A percentile compares a stretch with the other conserved stretches of the same genome.
These are phyloP conservation scores for Candida lessepsii DNA, from an alignment of 805 yeast species.

Conservation along the genomic window DNA sequence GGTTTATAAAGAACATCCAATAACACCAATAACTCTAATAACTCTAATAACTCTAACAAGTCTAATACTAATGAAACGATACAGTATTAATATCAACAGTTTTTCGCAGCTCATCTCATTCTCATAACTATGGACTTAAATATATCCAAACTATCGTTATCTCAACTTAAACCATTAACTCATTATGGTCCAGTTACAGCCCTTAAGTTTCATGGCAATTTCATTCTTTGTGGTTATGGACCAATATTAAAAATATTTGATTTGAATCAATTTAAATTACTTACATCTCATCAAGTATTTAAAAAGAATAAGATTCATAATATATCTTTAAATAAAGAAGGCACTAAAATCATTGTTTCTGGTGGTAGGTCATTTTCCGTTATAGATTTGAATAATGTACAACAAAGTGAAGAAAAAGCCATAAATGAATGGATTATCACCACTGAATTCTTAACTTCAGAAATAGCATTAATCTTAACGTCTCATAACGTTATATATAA, in stretches of 20 bases:
- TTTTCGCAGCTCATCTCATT: slow-evolving; percentile 6
- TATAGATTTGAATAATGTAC: slow-evolving; percentile 19
- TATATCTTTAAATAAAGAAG: slow-evolving; percentile 41
- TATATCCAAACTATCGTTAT: slow-evolving; percentile 1
- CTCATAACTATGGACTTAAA: not conserved
- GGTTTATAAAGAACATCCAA: no score
- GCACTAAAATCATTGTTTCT: slow-evolving; percentile 41
- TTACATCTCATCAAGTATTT: slow-evolving; percentile 50
- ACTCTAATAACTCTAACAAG: no score
- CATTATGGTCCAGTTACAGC: slow-evolving; percentile 75
- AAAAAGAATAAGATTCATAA: slow-evolving; percentile 80
- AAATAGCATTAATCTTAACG: slow-evolving; percentile 52
- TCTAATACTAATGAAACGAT: no score
- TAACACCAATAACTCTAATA: no score
- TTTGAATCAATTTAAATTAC: slow-evolving; percentile 28
- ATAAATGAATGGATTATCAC: slow-evolving; percentile 80
- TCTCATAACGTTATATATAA: slow-evolving; percentile 70
- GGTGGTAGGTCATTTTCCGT: slow-evolving; percentile 74
- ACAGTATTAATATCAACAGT: no score
- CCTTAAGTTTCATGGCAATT: slow-evolving; percentile 43
- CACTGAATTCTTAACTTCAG: slow-evolving; percentile 47
- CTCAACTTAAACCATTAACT: slow-evolving; percentile 15
- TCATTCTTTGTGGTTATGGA: slow-evolving; percentile 65
- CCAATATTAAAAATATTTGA: slow-evolving; percentile 59
- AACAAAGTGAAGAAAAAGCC: slow-evolving; percentile 40